phyloP scores from a whole-genome alignment of 2,329 filamentous ascomycete species.

The Hawksworthiomyces lignivorus region DNA sequence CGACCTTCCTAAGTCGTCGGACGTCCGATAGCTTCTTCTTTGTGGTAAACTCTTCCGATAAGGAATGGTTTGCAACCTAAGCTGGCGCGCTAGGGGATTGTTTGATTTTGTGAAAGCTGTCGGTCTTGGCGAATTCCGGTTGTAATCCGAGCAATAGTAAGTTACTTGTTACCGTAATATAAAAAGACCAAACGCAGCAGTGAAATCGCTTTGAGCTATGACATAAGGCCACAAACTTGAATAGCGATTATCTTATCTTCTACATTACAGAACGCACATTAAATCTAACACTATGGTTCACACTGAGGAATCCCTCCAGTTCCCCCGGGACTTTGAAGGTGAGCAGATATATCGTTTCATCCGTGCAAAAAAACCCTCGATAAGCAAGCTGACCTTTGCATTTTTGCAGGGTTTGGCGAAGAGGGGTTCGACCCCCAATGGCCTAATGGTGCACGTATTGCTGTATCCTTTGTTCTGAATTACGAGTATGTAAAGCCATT shows the following conservation, averaged over 20 bases:
- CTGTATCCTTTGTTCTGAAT: constrained; percentile 30
- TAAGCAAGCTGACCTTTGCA: background rate
- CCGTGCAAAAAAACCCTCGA: no score
- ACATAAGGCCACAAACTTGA: background rate
- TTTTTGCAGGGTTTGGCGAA: constrained; percentile 12
- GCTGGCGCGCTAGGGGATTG: no score
- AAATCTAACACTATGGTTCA: constrained; percentile 9
- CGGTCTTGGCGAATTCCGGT: no score
- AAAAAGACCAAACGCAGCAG: no score
- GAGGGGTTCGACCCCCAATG: constrained; percentile 21
- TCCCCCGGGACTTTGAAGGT: constrained; percentile 21
- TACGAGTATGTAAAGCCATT: constrained; percentile 25
- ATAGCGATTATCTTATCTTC: background rate
- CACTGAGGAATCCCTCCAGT: constrained; percentile 10
- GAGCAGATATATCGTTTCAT: background rate
- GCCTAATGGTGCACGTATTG: constrained; percentile 28
- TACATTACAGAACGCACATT: background rate
- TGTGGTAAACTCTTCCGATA: no score
- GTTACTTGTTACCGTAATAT: no score
- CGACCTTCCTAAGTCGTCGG: no score
- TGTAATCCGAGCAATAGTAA: no score
- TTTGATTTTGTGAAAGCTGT: no score
- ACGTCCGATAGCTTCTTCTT: no score
- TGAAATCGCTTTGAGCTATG: no score
- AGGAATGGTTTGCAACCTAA: no score